These are phyloP conservation scores for Mycocentrospora acerina DNA, from an alignment of 2,329 filamentous ascomycete genomes.

Conservation along the genomic window DNA sequence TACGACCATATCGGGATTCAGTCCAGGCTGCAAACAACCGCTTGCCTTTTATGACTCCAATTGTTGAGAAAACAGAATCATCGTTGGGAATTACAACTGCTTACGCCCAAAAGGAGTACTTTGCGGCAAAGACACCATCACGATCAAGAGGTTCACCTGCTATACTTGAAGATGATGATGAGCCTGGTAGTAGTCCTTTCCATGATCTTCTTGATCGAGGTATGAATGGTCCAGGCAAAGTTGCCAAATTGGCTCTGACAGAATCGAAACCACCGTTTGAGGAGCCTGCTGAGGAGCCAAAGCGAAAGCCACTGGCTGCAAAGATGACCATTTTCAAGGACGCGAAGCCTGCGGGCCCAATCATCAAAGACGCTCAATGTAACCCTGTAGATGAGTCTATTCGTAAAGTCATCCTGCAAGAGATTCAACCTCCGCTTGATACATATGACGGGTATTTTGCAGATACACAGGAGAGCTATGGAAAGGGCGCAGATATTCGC, in stretches of 20 bases:
- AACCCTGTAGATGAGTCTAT: slow-evolving; percentile 84
- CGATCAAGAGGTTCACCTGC: slow-evolving; percentile 51
- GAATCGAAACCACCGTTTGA: slow-evolving; percentile 43
- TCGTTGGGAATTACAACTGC: slow-evolving; percentile 63
- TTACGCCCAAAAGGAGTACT: slow-evolving; percentile 57
- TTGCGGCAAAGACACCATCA: slow-evolving; percentile 75
- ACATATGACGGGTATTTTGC: slow-evolving; percentile 81
- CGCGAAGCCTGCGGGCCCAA: slow-evolving; percentile 61
- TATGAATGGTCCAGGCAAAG: slow-evolving; percentile 45
- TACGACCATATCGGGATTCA: slow-evolving; percentile 78
- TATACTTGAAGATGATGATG: slow-evolving; percentile 43
- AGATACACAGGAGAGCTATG: slow-evolving; percentile 63
- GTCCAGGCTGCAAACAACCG: slow-evolving; percentile 81
- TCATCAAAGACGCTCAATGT: slow-evolving; percentile 80
- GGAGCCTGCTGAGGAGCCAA: slow-evolving; percentile 15
- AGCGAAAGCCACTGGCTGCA: slow-evolving; percentile 19
- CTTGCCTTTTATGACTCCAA: slow-evolving; percentile 97
- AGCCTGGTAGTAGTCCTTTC: slow-evolving; percentile 70
- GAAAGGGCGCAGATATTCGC: slow-evolving; percentile 73
- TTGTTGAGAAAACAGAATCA: slow-evolving; percentile 91
- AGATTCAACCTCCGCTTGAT: slow-evolving; percentile 70
- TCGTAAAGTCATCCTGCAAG: slow-evolving; percentile 71
- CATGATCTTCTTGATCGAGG: slow-evolving; percentile 61
- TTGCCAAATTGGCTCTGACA: slow-evolving; percentile 55
- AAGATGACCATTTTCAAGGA: slow-evolving; percentile 38